Evolutionary conservation across 495 filamentous ascomycete genomes (phyloP).

Genomic region (Penicillium odoratum): DNA sequence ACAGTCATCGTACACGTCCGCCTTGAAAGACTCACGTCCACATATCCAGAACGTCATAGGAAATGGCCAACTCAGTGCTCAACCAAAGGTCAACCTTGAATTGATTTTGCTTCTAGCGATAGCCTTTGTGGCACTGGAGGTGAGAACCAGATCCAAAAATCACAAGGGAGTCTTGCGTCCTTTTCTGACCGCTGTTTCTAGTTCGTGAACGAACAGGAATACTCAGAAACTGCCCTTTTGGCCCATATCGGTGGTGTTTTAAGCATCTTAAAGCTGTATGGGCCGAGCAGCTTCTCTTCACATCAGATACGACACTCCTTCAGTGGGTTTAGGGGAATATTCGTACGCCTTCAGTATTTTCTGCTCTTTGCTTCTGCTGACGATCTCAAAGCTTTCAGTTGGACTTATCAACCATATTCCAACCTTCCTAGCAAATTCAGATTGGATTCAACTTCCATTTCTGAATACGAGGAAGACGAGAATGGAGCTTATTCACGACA

Average conservation of each 20-base stretch:
- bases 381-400: not conserved
- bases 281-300: slow-evolving; percentile 5
- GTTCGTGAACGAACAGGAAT: slow-evolving; percentile 1
- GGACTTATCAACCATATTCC: not conserved
- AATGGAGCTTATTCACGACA: not conserved
- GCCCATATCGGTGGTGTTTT: slow-evolving; percentile 3
- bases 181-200: not conserved
- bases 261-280: slow-evolving; percentile 7
- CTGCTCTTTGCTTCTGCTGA: not conserved
- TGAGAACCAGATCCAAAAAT: not conserved
- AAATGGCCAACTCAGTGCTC: not conserved
- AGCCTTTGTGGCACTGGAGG: slow-evolving; percentile 1
- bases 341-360: not conserved
- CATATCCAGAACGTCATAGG: slow-evolving; percentile 1
- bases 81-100: not conserved
- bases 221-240: not conserved
- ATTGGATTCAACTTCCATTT: not conserved
- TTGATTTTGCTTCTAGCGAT: not conserved
- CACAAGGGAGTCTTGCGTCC: not conserved
- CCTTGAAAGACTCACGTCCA: not conserved
- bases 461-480: not conserved
- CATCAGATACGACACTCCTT: slow-evolving; percentile 2
- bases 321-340: slow-evolving; percentile 6
- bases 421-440: not conserved
- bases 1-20: not conserved